Evolutionary conservation across 495 filamentous ascomycete genomes (phyloP), one percentile per base, ranked within the genome.

Genomic region (Penicillium verhagenii): DNA sequence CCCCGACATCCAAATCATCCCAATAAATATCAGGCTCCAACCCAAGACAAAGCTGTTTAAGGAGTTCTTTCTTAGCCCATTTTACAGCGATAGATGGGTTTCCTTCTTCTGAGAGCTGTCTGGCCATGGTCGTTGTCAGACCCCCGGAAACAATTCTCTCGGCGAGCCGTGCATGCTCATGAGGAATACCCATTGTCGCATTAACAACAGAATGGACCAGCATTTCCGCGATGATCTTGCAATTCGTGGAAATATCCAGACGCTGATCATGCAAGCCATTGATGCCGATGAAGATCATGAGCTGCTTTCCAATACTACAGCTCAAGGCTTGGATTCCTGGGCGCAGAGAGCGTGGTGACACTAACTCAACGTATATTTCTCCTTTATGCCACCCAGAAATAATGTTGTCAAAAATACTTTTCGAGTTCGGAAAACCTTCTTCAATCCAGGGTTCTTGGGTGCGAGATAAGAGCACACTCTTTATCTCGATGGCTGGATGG

Each of bases 171-270:
- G 82, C 75, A 53, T 83, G 72, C 40, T 79, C 73, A 56, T 83
- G 79, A 10, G 72, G 72, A 49, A 82, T 71, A 16, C 70, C 70
- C 63, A 82, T 66, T 19, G 75, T 64, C 6, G 72, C 66, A 58
- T 84, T 77, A 0, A 72, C 72, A 42, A 78, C 76, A 13, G 78
- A 76, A 50, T 83, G 82, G 1, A 83, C 54, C n/a, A 85, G 53
- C 18, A 75, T 77, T 59, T 85, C 81, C 0, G 81, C 81, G 48
- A 83, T 78, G 19, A 76, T 66, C 25, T 69, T 69, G 50, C 74
- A 78, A 51, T 78, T 80, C 18, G 70, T 70, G 29, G 65, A 71
- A 25, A 79, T 65, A 54, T 79, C 76, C 31, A 77, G 63, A 11
- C 65, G 60, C 37, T 70, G 56, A 40, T 73, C 63, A 25, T 70